These are phyloP conservation scores for Phylloporus sp. DNA, from an alignment of 768 basidiomycete species.

Conservation along the genomic window DNA sequence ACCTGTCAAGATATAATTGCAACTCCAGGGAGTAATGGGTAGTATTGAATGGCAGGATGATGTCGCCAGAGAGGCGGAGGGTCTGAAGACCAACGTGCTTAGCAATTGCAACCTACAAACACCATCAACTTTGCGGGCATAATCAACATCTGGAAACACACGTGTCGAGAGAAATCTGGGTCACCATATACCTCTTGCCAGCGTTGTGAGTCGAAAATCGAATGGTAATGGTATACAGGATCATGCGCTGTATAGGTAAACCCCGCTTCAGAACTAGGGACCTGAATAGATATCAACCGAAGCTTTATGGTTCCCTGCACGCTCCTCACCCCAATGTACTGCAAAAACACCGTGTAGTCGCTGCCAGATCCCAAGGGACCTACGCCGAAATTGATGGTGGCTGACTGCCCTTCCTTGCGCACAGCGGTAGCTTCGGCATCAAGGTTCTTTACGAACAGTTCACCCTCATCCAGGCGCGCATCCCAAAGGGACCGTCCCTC, in stretches of 20 bases:
- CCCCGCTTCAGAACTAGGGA: slow-evolving; percentile 33
- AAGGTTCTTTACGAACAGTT: slow-evolving; percentile 35
- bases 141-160: slow-evolving; percentile 29
- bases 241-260: slow-evolving; percentile 41
- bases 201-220: slow-evolving; percentile 65
- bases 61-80: slow-evolving; percentile 58
- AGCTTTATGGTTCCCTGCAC: not conserved
- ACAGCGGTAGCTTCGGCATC: slow-evolving; percentile 27
- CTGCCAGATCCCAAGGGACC: slow-evolving; percentile 74
- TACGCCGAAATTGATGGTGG: slow-evolving; percentile 40
- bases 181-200: slow-evolving; percentile 80
- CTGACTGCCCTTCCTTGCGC: slow-evolving; percentile 21
- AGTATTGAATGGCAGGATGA: slow-evolving; percentile 73
- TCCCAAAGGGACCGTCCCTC: slow-evolving; percentile 73
- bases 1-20: slow-evolving; percentile 58
- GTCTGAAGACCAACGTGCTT: slow-evolving; percentile 61
- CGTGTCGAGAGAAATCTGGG: slow-evolving; percentile 73
- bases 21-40: slow-evolving; percentile 72
- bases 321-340: slow-evolving; percentile 60
- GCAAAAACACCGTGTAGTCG: slow-evolving; percentile 91
- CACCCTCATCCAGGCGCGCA: slow-evolving; percentile 53
- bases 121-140: slow-evolving; percentile 1
- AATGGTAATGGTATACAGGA: slow-evolving; percentile 72
- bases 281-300: slow-evolving; percentile 17
- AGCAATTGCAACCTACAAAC: slow-evolving; percentile 56